Evolutionary conservation across 345 rosid species (phyloP).

Genomic region (Hypericum perforatum): DNA sequence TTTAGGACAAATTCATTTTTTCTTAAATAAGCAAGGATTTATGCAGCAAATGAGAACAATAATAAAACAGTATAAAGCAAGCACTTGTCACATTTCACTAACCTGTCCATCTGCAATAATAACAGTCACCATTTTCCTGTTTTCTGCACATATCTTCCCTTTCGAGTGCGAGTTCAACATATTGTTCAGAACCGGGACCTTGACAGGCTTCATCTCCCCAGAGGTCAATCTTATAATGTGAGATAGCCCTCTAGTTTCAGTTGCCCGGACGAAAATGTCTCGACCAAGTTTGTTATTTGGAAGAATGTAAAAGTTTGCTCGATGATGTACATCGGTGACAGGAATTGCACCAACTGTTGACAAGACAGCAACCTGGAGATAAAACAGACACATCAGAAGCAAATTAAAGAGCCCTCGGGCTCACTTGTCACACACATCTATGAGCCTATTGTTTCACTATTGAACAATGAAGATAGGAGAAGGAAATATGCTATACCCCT

Average conservation of each 20-base stretch:
- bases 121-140: constrained; percentile 65
- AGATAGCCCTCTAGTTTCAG: constrained; percentile 46
- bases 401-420: no score
- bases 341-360: constrained; percentile 46
- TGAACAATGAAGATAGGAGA: neutral
- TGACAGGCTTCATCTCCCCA: constrained; percentile 73
- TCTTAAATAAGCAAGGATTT: no score
- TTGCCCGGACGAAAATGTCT: constrained; percentile 74
- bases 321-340: constrained; percentile 56
- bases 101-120: constrained; percentile 73
- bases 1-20: no score
- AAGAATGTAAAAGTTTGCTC: constrained; percentile 63
- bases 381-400: neutral
- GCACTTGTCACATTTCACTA: constrained; percentile 1
- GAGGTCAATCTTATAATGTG: constrained; percentile 73
- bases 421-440: neutral
- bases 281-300: constrained; percentile 93
- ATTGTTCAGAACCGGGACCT: constrained; percentile 81
- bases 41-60: neutral
- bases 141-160: constrained; percentile 37
- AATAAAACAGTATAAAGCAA: neutral
- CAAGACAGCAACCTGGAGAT: constrained; percentile 42
- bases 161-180: constrained; percentile 76
- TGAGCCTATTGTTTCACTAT: neutral
- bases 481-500: constrained; percentile 28